These are phyloP conservation scores for Mortierella sp. DNA, from an alignment of 371 early-diverging fungal genomes.

Conservation along the genomic window DNA sequence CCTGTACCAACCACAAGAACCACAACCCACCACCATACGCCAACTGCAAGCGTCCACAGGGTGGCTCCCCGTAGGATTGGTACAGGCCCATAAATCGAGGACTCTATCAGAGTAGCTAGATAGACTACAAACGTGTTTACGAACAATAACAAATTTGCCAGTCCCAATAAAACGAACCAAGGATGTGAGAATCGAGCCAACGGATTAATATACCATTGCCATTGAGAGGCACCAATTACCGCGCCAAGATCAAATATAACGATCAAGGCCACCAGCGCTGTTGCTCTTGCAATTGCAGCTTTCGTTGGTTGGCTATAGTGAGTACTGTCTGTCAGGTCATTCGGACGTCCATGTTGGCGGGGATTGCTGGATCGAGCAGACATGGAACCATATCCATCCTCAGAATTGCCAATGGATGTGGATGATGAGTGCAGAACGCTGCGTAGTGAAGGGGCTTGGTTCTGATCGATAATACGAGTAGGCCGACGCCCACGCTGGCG, in stretches of 20 bases:
- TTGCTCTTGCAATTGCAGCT: slow-evolving; percentile 9
- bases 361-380: not conserved
- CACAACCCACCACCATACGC: slow-evolving; percentile 53
- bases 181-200: slow-evolving; percentile 25
- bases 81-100: slow-evolving; percentile 21
- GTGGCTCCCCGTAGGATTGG: slow-evolving; percentile 28
- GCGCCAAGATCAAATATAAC: slow-evolving; percentile 22
- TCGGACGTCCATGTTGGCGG: slow-evolving; percentile 13
- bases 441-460: slow-evolving; percentile 26
- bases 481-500: not conserved
- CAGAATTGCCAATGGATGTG: slow-evolving; percentile 22
- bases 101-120: slow-evolving; percentile 26
- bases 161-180: slow-evolving; percentile 31
- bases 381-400: slow-evolving; percentile 37
- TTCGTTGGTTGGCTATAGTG: slow-evolving; percentile 3
- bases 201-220: slow-evolving; percentile 22
- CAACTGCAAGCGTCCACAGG: slow-evolving; percentile 49
- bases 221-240: slow-evolving; percentile 11
- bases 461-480: slow-evolving; percentile 3
- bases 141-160: slow-evolving; percentile 20
- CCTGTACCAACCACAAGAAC: slow-evolving; percentile 32
- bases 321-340: not conserved
- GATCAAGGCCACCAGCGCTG: slow-evolving; percentile 22
- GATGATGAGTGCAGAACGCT: slow-evolving; percentile 38
- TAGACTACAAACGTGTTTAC: slow-evolving; percentile 39